phyloP scores from a whole-genome alignment of 2,329 filamentous ascomycete genomes.

The Remersonia thermophila region DNA sequence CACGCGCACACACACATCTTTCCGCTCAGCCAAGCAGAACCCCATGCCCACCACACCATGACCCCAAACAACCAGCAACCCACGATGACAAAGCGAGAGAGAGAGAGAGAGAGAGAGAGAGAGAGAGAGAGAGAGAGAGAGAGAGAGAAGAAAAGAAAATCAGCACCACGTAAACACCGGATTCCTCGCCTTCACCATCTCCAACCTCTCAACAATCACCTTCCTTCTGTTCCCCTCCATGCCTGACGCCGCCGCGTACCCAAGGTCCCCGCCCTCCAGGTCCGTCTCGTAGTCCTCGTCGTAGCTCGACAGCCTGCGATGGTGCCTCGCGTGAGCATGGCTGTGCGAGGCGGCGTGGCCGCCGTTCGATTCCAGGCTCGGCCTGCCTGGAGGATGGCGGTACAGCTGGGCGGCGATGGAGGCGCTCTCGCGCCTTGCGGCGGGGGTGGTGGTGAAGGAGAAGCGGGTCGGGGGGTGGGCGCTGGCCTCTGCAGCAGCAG shows the following conservation, averaged over 20 bases:
- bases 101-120: too few relatives aligned
- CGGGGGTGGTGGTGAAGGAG: slow-evolving; percentile 40
- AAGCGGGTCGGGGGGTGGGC: slow-evolving; percentile 39
- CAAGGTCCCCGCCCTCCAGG: slow-evolving; percentile 71
- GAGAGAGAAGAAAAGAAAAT: too few relatives aligned
- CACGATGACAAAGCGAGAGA: too few relatives aligned
- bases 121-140: too few relatives aligned
- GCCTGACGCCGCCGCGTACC: slow-evolving; percentile 85
- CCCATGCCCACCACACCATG: too few relatives aligned
- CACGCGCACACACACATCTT: too few relatives aligned
- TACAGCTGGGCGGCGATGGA: slow-evolving; percentile 43
- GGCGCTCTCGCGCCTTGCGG: slow-evolving; percentile 34
- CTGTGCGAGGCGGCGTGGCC: too few relatives aligned
- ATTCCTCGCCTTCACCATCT: slow-evolving; percentile 89
- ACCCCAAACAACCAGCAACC: too few relatives aligned
- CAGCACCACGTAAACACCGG: slow-evolving; percentile 97
- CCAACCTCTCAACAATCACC: slow-evolving; percentile 91
- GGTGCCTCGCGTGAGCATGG: slow-evolving; percentile 65
- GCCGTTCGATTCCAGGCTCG: slow-evolving; percentile 23
- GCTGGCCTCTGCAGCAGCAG: too few relatives aligned
- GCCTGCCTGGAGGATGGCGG: slow-evolving; percentile 22
- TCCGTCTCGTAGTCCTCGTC: slow-evolving; percentile 60
- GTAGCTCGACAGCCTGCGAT: too few relatives aligned
- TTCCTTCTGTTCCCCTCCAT: slow-evolving; percentile 86
- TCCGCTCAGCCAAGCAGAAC: too few relatives aligned